These are phyloP conservation scores for Dictyostelium citrinum DNA, from an alignment of 78 protist species.

Conservation along the genomic window DNA sequence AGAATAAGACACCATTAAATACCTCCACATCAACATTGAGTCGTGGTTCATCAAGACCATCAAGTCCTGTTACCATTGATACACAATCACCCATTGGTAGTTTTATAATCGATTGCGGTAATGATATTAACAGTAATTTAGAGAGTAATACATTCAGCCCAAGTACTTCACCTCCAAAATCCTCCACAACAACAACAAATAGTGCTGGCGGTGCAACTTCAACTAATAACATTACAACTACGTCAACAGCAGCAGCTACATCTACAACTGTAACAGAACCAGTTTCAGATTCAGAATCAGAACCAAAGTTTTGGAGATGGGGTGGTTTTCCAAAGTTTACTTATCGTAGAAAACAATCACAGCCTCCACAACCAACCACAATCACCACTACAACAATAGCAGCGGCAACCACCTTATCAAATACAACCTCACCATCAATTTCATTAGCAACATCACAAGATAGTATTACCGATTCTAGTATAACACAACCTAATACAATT, in stretches of 20 bases:
- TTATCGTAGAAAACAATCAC: slow-evolving; percentile 15
- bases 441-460: slow-evolving; percentile 1
- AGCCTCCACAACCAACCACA: neutral
- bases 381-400: neutral
- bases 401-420: slow-evolving; percentile 7
- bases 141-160: slow-evolving; percentile 8
- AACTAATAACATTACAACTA: neutral
- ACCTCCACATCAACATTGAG: neutral
- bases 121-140: neutral
- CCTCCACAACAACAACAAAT: neutral
- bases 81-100: slow-evolving; percentile 58
- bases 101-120: slow-evolving; percentile 47
- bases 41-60: neutral
- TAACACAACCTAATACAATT: neutral
- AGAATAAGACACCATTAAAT: neutral
- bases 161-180: slow-evolving; percentile 17
- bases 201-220: neutral
- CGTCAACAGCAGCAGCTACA: neutral
- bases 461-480: neutral
- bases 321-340: slow-evolving; percentile 66
- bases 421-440: slow-evolving; percentile 11
- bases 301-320: slow-evolving; percentile 70
- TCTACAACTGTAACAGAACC: neutral
- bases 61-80: slow-evolving; percentile 25
- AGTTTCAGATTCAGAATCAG: slow-evolving; percentile 50